Base-by-base conservation (phyloP, 1,284 basidiomycete genomes). In the Naganishia sp. region DNA sequence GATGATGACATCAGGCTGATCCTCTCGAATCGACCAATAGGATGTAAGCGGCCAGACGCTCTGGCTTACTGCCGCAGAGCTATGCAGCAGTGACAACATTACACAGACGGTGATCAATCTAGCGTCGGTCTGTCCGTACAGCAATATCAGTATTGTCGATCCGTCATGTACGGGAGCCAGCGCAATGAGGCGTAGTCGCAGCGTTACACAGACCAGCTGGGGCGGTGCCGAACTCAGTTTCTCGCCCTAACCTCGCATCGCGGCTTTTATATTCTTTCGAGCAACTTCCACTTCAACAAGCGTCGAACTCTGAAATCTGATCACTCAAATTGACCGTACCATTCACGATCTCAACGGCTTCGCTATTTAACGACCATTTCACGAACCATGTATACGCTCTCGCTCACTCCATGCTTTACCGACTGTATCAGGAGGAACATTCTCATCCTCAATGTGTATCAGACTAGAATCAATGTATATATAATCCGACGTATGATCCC, bases 131-230 rank as follows among this genome's bases (percentile, higher is more conserved):
- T 67, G 66, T 48, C 48, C 55, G n/a, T 55, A 53, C 61, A 64
- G 54, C 61, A 55, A 50, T 18, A 25, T 48, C 6, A 52, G n/a
- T 23, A 39, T 61, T 7, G 49, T 61, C n/a, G 45, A 66, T 28
- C 43, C 52, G n/a, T 56, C 55, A 6, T 67, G 66, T 46, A 33
- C 48, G 15, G 66, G 66, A 6, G 55, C 55, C 16, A 61, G 46
- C 11, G 61, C 61, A 6, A 56, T 64, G 60, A 50, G 66, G 21
- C 53, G 44, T 7, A 67, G 66, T 49, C 50, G 55, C 21, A 64
- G 59, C 28, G 49, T 63, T 7, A 67, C 66, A 4, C 59, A 57
- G 16, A 67, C 66, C n/a, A 67, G 66, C 28, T 67, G 66, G 66
- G 66, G 66, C 1, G 66, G 66, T 21, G 66, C 59, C 15, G 65